Evolutionary conservation across 176 grass and related monocot species (phyloP).

Genomic region (Avena insularis): DNA sequence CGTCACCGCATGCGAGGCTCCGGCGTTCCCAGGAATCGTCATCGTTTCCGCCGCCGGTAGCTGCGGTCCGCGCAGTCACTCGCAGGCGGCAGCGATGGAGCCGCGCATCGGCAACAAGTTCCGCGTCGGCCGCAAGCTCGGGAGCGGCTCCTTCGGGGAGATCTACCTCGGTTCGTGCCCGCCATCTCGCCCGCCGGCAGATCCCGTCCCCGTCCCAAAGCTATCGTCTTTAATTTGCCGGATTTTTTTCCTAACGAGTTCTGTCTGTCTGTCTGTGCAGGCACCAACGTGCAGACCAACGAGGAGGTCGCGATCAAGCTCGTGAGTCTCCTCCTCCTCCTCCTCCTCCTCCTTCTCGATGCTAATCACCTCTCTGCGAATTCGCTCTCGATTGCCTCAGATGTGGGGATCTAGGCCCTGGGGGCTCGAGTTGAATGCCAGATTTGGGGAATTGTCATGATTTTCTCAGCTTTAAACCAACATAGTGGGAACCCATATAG

Average conservation of each 20-base stretch:
- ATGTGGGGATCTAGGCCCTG: slow-evolving; percentile 32
- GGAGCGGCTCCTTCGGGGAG: slow-evolving; percentile 82
- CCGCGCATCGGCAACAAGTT: slow-evolving; percentile 84
- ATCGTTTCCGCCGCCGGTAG: neutral
- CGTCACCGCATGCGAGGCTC: slow-evolving; percentile 8
- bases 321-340: slow-evolving; percentile 49
- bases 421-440: neutral
- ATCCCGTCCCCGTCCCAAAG: slow-evolving; percentile 39
- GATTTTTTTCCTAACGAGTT: neutral
- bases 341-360: neutral
- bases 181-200: neutral
- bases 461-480: neutral
- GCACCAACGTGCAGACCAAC: slow-evolving; percentile 89
- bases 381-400: slow-evolving; percentile 3
- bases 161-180: slow-evolving; percentile 64
- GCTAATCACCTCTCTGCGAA: neutral
- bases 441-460: neutral
- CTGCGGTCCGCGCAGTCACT: neutral
- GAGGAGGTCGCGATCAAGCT: slow-evolving; percentile 96
- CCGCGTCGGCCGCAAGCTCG: slow-evolving; percentile 77
- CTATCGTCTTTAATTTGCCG: neutral
- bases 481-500: neutral
- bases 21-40: neutral
- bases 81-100: slow-evolving; percentile 50
- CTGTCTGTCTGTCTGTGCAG: slow-evolving; percentile 33